These are phyloP conservation scores for Ensete ventricosum DNA, from an alignment of 176 grass and related monocot species.

Conservation along the genomic window DNA sequence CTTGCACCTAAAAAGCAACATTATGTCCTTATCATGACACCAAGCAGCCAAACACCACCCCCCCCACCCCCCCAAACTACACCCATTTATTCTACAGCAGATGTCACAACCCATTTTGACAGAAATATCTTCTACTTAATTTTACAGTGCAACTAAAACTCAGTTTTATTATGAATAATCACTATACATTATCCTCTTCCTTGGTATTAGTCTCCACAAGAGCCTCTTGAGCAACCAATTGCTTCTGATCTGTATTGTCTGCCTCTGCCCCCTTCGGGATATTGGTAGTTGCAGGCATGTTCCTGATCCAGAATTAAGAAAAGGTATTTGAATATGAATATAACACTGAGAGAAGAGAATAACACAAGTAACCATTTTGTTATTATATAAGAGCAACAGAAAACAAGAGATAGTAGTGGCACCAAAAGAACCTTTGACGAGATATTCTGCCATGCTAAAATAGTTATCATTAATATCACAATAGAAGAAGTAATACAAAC, in stretches of 20 bases:
- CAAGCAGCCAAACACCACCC: too few species aligned
- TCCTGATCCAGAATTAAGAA: neutral
- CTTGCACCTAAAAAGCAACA: too few species aligned
- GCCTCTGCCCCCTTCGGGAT: neutral
- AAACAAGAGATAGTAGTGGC: neutral
- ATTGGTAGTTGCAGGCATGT: conserved; percentile 2
- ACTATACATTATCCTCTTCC: conserved; percentile 13
- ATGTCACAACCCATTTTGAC: neutral
- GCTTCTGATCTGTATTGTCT: neutral
- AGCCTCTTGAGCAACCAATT: conserved; percentile 6
- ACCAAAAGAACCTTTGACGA: neutral
- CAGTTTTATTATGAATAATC: neutral
- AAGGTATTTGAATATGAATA: neutral
- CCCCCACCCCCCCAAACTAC: too few species aligned
- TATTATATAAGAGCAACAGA: neutral
- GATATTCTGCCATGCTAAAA: neutral
- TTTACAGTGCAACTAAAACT: neutral
- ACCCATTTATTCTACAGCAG: neutral
- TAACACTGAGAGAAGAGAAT: neutral
- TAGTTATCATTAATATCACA: neutral
- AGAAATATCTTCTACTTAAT: neutral
- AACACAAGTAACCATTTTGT: neutral
- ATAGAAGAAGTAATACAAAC: neutral
- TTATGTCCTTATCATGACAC: too few species aligned
- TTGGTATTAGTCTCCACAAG: neutral